Percentiles rank a stretch among this genome's conserved stretches.
Conservation (phyloP, 441 rosid genomes). For the Breynia disticha region DNA sequence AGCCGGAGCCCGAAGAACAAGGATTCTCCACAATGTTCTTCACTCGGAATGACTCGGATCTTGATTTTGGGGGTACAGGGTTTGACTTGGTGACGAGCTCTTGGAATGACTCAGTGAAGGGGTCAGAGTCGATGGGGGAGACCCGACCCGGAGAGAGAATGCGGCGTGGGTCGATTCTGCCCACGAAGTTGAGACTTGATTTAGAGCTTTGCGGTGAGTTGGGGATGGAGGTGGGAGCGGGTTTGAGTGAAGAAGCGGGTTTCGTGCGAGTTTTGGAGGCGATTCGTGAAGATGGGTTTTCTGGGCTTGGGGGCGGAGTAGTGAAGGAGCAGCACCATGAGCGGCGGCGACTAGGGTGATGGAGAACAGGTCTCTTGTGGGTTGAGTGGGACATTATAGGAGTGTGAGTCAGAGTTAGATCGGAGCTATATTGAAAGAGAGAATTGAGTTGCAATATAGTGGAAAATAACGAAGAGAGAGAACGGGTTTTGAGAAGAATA, state of each 20-base stretch:
- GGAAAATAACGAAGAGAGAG: no score
- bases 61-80: conserved; percentile 21
- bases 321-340: conserved; percentile 76
- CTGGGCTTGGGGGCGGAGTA: conserved; percentile 68
- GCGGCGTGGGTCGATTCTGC: conserved; percentile 71
- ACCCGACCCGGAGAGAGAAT: conserved; percentile 88
- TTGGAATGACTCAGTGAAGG: conserved; percentile 15
- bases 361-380: not conserved
- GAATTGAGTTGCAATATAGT: no score
- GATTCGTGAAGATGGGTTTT: conserved; percentile 22
- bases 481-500: no score
- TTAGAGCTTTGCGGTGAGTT: conserved; percentile 63
- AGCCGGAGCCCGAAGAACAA: conserved; percentile 14
- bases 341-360: conserved; percentile 22
- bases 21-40: conserved; percentile 14
- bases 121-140: conserved; percentile 76
- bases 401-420: no score
- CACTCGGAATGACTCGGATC: conserved; percentile 35
- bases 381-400: not conserved
- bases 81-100: not conserved
- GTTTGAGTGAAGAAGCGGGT: conserved; percentile 12
- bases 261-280: conserved; percentile 22
- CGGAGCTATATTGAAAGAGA: no score
- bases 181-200: conserved; percentile 46
- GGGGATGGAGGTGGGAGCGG: conserved; percentile 19